phyloP scores from a whole-genome alignment of 805 yeast species.

The Starmerella stellata region DNA sequence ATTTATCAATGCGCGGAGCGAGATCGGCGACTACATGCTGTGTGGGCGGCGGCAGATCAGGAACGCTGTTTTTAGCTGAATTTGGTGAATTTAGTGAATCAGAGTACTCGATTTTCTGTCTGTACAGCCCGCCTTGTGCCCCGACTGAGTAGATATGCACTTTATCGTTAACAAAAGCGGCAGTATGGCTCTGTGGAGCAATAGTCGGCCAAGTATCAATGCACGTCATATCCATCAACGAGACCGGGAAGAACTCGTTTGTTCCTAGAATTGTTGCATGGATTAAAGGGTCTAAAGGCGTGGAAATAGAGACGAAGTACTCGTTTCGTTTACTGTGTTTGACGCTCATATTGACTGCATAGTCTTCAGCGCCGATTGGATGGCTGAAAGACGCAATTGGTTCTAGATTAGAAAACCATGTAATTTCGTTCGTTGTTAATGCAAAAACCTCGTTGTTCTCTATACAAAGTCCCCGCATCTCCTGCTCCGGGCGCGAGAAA shows the following conservation, averaged over 20 bases:
- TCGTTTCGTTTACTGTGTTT: slow-evolving; percentile 18
- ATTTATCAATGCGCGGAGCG: too few species aligned
- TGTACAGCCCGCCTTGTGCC: slow-evolving; percentile 14
- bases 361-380: slow-evolving; percentile 36
- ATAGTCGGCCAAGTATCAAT: slow-evolving; percentile 15
- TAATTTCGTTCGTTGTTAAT: slow-evolving; percentile 49
- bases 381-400: slow-evolving; percentile 61
- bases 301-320: slow-evolving; percentile 18
- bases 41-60: too few species aligned
- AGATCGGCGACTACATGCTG: too few species aligned
- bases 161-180: not conserved
- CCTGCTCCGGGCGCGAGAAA: not conserved
- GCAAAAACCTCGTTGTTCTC: slow-evolving; percentile 29
- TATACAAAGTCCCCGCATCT: not conserved
- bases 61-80: too few species aligned
- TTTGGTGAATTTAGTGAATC: too few species aligned
- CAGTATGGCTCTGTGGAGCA: slow-evolving; percentile 13
- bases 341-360: slow-evolving; percentile 28
- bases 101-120: too few species aligned
- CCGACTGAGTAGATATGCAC: slow-evolving; percentile 8
- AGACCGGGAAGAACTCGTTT: slow-evolving; percentile 23
- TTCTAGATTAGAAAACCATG: slow-evolving; percentile 31
- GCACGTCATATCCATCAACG: slow-evolving; percentile 10
- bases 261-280: slow-evolving; percentile 25
- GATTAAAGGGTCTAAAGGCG: slow-evolving; percentile 22